Evolutionary conservation across 495 filamentous ascomycete species (phyloP).

Genomic region (Polyplosphaeria fusca): DNA sequence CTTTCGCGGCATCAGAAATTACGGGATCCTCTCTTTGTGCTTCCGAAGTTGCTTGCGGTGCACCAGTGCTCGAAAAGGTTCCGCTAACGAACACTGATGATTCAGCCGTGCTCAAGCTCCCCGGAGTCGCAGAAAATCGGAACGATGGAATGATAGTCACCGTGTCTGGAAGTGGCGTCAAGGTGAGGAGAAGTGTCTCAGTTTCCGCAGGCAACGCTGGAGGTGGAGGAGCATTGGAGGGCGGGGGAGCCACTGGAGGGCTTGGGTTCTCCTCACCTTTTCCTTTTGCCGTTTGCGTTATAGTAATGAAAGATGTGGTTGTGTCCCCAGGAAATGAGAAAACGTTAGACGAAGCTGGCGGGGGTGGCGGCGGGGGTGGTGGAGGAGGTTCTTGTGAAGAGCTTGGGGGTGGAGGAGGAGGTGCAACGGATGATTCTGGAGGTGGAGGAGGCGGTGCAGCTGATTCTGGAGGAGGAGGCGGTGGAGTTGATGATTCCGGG

Average conservation of each 20-base stretch:
- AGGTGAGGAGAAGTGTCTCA: not conserved
- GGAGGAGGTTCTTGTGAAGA: not conserved
- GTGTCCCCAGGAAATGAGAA: not conserved
- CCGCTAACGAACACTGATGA: not conserved
- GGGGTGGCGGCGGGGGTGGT: not conserved
- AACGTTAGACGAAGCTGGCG: not conserved
- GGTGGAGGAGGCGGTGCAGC: not conserved
- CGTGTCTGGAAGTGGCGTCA: not conserved
- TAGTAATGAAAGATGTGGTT: conserved; percentile 12
- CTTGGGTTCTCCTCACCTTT: conserved; percentile 6
- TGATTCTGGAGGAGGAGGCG: not conserved
- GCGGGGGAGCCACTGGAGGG: not conserved
- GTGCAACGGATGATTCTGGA: not conserved
- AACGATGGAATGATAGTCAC: too few species aligned
- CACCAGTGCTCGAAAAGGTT: not conserved
- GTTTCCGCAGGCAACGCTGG: not conserved
- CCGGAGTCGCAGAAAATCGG: too few species aligned
- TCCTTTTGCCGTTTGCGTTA: conserved; percentile 9
- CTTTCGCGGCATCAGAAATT: not conserved
- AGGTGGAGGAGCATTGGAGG: not conserved
- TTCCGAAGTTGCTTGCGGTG: not conserved
- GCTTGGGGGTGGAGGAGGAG: not conserved
- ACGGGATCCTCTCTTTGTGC: not conserved
- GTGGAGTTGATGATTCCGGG: not conserved
- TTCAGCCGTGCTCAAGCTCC: too few species aligned